Evolutionary conservation across 495 filamentous ascomycete genomes (phyloP).

Genomic region (Lasiosphaeris hirsuta): DNA sequence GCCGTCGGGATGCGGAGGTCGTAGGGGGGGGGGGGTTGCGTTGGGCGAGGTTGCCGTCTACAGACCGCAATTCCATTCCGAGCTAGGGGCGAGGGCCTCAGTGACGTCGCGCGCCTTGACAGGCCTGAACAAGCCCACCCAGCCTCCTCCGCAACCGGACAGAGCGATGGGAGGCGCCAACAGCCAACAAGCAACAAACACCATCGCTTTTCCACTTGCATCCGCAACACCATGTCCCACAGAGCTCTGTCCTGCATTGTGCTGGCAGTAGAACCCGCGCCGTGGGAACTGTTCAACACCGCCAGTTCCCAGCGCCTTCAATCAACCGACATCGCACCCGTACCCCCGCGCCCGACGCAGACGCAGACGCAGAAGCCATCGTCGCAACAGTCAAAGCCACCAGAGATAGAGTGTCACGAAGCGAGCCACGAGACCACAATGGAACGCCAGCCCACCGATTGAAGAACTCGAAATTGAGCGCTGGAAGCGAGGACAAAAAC

Average conservation of each 20-base stretch:
- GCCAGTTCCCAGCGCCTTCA: not conserved
- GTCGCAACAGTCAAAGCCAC: no score
- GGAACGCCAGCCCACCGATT: no score
- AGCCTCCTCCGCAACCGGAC: no score
- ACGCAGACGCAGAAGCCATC: no score
- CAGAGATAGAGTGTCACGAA: not conserved
- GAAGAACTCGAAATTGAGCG: not conserved
- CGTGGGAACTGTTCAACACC: no score
- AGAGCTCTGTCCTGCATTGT: no score
- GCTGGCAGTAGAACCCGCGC: no score
- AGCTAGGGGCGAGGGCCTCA: not conserved
- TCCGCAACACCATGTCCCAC: not conserved
- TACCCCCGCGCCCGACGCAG: no score
- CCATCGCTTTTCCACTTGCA: not conserved
- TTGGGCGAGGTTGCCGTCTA: not conserved
- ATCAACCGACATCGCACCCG: not conserved
- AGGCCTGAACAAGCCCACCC: no score
- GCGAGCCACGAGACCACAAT: not conserved
- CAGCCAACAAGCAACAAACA: not conserved
- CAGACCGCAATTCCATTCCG: not conserved
- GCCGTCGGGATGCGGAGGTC: not conserved
- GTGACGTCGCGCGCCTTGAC: not conserved
- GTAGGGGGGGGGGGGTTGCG: not conserved
- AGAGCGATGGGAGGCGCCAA: no score
- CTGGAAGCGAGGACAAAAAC: constrained; percentile 6